Conservation (phyloP, 2,329 filamentous ascomycete species). For the Parafenestella ontariensis region DNA sequence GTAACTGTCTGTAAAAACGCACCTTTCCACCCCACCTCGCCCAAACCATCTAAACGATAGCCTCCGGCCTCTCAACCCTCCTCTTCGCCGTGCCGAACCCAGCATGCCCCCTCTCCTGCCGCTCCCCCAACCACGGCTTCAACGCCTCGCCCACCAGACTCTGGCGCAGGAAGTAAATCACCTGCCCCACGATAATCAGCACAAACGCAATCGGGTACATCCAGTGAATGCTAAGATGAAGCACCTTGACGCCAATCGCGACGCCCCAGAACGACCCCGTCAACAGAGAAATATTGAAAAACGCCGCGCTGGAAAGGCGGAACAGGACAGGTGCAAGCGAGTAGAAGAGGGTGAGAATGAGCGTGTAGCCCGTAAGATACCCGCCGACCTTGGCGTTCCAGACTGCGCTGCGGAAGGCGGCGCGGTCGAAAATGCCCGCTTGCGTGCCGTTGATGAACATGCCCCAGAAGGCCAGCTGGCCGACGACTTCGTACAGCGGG, state of each 20-base stretch:
- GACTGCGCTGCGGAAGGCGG: slow-evolving; percentile 63
- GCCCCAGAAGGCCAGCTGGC: slow-evolving; percentile 87
- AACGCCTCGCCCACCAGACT: slow-evolving; percentile 82
- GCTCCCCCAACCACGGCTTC: slow-evolving; percentile 93
- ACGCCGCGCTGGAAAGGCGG: slow-evolving; percentile 87
- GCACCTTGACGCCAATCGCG: slow-evolving; percentile 87
- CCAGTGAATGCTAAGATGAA: slow-evolving; percentile 80
- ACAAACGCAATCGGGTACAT: slow-evolving; percentile 97
- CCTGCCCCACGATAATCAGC: slow-evolving; percentile 83
- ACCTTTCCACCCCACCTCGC: too few species aligned
- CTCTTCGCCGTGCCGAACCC: slow-evolving; percentile 41
- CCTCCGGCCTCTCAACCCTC: slow-evolving; percentile 38
- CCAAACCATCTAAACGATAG: slow-evolving; percentile 26
- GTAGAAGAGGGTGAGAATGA: slow-evolving; percentile 86
- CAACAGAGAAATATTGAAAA: slow-evolving; percentile 94
- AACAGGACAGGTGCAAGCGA: slow-evolving; percentile 84
- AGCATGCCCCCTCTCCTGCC: slow-evolving; percentile 69
- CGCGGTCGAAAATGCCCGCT: slow-evolving; percentile 88
- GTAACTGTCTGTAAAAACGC: too few species aligned
- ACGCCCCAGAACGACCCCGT: slow-evolving; percentile 98
- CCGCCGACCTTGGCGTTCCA: slow-evolving; percentile 68
- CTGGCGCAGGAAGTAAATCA: slow-evolving; percentile 87
- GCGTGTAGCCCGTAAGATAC: slow-evolving; percentile 88
- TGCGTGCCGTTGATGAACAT: slow-evolving; percentile 91
- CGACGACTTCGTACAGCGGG: slow-evolving; percentile 91